Evolutionary conservation across 192 early-diverging fungal species (phyloP).

Genomic region (Coemansia sp.): DNA sequence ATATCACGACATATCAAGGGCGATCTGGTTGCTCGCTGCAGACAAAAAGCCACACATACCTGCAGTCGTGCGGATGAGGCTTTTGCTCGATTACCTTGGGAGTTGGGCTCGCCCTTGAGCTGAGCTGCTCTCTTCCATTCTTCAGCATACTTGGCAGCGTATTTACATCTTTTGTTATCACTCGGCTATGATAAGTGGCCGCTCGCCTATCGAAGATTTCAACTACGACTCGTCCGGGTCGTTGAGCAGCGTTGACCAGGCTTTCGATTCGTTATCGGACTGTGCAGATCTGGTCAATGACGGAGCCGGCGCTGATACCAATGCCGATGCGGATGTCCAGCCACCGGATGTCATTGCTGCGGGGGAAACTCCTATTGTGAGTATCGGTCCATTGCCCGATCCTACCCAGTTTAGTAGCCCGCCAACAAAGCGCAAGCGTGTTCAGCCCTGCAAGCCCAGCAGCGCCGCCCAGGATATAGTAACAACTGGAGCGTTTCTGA

Average conservation of each 20-base stretch:
- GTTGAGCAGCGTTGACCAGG: slow-evolving; percentile 21
- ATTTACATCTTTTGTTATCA: too few species aligned
- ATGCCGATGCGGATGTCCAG: not conserved
- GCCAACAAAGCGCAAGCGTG: slow-evolving; percentile 10
- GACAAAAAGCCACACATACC: slow-evolving; percentile 3
- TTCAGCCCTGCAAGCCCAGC: not conserved
- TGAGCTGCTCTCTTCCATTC: too few species aligned
- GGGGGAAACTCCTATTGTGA: not conserved
- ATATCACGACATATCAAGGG: too few species aligned
- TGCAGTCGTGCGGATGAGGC: not conserved
- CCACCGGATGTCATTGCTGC: not conserved
- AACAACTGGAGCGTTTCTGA: slow-evolving; percentile 54
- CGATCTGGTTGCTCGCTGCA: not conserved
- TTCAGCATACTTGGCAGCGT: too few species aligned
- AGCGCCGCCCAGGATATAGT: slow-evolving; percentile 13
- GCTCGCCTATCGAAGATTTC: slow-evolving; percentile 12
- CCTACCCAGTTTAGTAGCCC: not conserved
- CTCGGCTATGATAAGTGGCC: too few species aligned
- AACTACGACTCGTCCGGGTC: slow-evolving; percentile 23
- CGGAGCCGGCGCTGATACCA: not conserved
- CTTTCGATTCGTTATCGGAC: slow-evolving; percentile 8
- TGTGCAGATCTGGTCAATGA: slow-evolving; percentile 1
- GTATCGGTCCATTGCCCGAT: not conserved
- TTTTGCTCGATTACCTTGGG: not conserved
- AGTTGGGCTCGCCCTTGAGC: not conserved